phyloP scores from a whole-genome alignment of 2,329 filamentous ascomycete genomes.

The Teratosphaeria pseudoeucalypti region DNA sequence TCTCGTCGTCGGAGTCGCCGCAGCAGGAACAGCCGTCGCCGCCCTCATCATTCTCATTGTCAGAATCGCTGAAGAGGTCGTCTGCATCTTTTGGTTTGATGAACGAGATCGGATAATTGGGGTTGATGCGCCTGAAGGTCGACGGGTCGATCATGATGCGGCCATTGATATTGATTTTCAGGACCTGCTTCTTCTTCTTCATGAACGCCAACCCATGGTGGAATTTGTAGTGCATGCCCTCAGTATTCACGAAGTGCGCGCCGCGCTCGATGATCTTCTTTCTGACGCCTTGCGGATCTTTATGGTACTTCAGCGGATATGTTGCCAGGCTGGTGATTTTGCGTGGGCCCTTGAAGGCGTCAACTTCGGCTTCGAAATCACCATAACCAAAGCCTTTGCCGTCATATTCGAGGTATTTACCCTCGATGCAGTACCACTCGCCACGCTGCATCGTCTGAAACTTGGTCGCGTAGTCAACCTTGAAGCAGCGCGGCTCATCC shows the following conservation, averaged over 20 bases:
- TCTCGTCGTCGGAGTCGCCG: conserved; percentile 27
- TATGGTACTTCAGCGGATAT: conserved; percentile 74
- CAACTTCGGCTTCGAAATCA: conserved; percentile 57
- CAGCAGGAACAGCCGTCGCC: conserved; percentile 25
- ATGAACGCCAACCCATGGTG: conserved; percentile 77
- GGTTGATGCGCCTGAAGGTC: conserved; percentile 72
- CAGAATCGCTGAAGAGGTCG: conserved; percentile 42
- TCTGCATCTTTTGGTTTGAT: conserved; percentile 59
- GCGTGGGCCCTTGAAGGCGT: conserved; percentile 66
- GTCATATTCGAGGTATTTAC: conserved; percentile 74
- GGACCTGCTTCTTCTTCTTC: conserved; percentile 64
- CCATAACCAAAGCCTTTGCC: conserved; percentile 77
- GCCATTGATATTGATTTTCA: conserved; percentile 77
- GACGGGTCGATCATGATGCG: conserved; percentile 81
- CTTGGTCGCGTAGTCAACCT: conserved; percentile 65
- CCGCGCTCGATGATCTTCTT: conserved; percentile 65
- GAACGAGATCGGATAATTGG: conserved; percentile 69
- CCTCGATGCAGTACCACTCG: conserved; percentile 67
- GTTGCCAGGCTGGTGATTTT: conserved; percentile 70
- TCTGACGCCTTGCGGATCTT: conserved; percentile 55
- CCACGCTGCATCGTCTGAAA: conserved; percentile 60
- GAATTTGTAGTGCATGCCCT: conserved; percentile 71
- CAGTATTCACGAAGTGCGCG: conserved; percentile 71
- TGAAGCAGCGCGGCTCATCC: conserved; percentile 73
- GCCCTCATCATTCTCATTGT: conserved; percentile 28